Evolutionary conservation across 2,329 filamentous ascomycete genomes (phyloP).

Genomic region (Clathrospora elynae): DNA sequence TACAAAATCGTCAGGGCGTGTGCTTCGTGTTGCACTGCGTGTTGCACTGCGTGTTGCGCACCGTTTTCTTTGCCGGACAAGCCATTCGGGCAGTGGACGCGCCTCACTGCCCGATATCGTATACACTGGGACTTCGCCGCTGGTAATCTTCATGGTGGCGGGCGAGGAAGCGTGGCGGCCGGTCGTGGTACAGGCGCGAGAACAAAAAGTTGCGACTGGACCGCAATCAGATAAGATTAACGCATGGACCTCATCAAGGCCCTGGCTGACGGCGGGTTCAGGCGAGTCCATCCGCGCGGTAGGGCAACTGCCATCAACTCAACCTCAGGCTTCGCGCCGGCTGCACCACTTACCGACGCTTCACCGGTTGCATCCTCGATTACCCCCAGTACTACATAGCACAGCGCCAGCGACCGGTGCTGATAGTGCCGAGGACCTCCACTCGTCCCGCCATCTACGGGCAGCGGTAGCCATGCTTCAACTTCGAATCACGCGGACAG

Average conservation of each 20-base stretch:
- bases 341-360: too few relatives aligned
- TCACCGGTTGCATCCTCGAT: too few relatives aligned
- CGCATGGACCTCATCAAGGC: not conserved
- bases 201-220: slow-evolving; percentile 10
- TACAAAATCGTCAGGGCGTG: slow-evolving; percentile 11
- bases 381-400: not conserved
- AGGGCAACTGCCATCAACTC: too few relatives aligned
- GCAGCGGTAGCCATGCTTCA: slow-evolving; percentile 38
- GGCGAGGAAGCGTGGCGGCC: slow-evolving; percentile 9
- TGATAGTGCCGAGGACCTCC: not conserved
- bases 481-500: slow-evolving; percentile 23
- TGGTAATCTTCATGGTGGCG: slow-evolving; percentile 75
- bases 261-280: too few relatives aligned
- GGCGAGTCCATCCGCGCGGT: too few relatives aligned
- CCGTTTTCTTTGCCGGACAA: slow-evolving; percentile 80
- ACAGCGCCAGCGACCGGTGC: not conserved
- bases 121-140: slow-evolving; percentile 85
- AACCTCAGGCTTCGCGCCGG: too few relatives aligned
- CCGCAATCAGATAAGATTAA: too few relatives aligned
- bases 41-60: slow-evolving; percentile 54
- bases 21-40: not conserved
- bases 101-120: slow-evolving; percentile 91
- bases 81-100: slow-evolving; percentile 91
- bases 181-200: not conserved
- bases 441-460: slow-evolving; percentile 11